Conservation (phyloP, 768 basidiomycete species). For the Suillus bovinus region DNA sequence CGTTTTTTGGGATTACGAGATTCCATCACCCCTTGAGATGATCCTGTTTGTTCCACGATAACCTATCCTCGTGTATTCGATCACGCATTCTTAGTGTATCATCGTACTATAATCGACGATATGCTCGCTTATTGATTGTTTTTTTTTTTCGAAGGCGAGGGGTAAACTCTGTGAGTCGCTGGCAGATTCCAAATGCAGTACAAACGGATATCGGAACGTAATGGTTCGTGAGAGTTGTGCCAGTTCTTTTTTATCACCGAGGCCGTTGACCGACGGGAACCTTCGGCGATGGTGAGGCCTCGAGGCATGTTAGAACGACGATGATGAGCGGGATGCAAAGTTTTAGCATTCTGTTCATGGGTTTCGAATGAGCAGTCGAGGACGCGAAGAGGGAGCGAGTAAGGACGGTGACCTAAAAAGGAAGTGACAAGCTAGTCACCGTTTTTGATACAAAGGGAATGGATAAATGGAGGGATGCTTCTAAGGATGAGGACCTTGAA, state of each 20-base stretch:
- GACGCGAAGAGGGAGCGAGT: too few relatives aligned
- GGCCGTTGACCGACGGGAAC: not conserved
- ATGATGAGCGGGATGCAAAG: not conserved
- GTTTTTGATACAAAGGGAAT: constrained; percentile 17
- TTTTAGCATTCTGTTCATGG: not conserved
- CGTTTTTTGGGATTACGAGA: not conserved
- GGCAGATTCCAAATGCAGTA: not conserved
- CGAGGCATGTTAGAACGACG: not conserved
- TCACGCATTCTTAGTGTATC: not conserved
- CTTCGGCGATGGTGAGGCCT: not conserved
- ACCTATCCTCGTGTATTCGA: not conserved
- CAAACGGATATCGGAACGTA: not conserved
- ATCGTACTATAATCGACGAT: not conserved
- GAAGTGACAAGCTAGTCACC: constrained; percentile 14
- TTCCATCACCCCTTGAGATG: not conserved
- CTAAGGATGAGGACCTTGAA: constrained; percentile 11
- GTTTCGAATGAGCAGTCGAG: too few relatives aligned
- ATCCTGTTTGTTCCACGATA: not conserved
- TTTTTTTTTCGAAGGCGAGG: too few relatives aligned
- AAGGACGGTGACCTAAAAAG: constrained; percentile 14
- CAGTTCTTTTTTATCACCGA: not conserved
- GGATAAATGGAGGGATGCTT: constrained; percentile 14
- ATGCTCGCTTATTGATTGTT: too few relatives aligned
- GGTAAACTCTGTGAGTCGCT: too few relatives aligned
- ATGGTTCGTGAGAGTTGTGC: not conserved